Evolutionary conservation across 1,284 basidiomycete species (phyloP).

Genomic region (Trichosporon asahii): DNA sequence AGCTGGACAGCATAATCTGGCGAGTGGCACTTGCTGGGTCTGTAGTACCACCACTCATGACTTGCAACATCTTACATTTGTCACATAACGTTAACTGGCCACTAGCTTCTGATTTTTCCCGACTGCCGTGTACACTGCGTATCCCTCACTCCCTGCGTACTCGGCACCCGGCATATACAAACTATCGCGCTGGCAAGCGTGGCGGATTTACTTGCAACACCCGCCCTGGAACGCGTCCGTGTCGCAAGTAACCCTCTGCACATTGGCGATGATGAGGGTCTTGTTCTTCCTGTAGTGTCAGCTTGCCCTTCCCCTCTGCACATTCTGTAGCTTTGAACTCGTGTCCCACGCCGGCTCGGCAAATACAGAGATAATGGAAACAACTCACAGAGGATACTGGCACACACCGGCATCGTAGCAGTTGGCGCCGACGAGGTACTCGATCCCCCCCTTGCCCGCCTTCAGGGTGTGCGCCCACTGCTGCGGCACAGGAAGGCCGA

Average conservation of each 20-base stretch:
- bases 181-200: too few relatives aligned
- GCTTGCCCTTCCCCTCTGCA: neutral
- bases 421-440: slow-evolving; percentile 32
- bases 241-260: neutral
- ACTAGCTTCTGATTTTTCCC: too few relatives aligned
- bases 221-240: neutral
- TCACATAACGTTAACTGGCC: too few relatives aligned
- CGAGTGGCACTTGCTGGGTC: too few relatives aligned
- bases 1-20: too few relatives aligned
- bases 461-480: slow-evolving; percentile 28
- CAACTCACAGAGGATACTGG: slow-evolving; percentile 33
- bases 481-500: slow-evolving; percentile 21
- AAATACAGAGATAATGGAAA: neutral
- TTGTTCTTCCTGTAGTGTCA: slow-evolving; percentile 1
- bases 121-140: too few relatives aligned
- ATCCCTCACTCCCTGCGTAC: too few relatives aligned
- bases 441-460: slow-evolving; percentile 26
- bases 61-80: too few relatives aligned
- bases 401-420: slow-evolving; percentile 26
- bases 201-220: neutral
- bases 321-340: too few relatives aligned
- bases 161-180: too few relatives aligned
- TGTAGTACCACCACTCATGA: too few relatives aligned
- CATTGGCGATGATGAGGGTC: slow-evolving; percentile 5
- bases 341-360: neutral